Percentiles rank a stretch among this genome's conserved stretches.
Evolutionary conservation across 2,329 filamentous ascomycete genomes (phyloP).

Genomic region (Fusarium mexicanum): DNA sequence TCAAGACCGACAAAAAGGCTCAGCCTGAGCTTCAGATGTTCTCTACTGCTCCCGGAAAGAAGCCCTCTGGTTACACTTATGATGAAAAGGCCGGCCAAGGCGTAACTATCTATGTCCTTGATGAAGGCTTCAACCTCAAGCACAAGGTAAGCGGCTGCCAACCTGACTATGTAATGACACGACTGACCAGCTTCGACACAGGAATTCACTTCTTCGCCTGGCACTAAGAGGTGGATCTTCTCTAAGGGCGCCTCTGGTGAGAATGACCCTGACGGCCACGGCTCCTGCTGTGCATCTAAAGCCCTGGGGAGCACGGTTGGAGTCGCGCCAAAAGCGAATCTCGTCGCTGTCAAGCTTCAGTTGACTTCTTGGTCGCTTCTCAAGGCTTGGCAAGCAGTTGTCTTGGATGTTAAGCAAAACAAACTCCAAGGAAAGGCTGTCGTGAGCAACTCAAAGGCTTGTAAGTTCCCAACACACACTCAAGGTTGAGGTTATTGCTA

Average conservation of each 20-base stretch:
- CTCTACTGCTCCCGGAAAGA: background rate
- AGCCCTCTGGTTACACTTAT: background rate
- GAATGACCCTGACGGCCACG: background rate
- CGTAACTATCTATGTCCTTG: background rate
- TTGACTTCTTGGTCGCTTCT: background rate
- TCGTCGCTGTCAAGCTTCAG: background rate
- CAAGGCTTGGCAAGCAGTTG: background rate
- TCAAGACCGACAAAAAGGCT: background rate
- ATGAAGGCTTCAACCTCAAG: background rate
- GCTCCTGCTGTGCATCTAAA: background rate
- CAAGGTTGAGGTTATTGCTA: accelerated
- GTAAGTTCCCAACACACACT: background rate
- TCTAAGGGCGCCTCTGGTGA: background rate
- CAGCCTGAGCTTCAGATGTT: background rate
- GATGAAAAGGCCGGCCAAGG: background rate
- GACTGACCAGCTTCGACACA: background rate
- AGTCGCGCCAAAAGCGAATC: background rate
- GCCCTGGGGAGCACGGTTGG: background rate
- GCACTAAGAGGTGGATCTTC: background rate
- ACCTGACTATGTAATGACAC: too few species aligned
- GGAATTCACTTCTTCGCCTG: background rate
- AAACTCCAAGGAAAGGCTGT: background rate
- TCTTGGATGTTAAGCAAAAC: background rate
- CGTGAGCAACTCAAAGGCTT: background rate
- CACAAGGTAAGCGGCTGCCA: background rate